Evolutionary conservation across 805 yeast species (phyloP).

Genomic region (Metschnikowia gelsemii): DNA sequence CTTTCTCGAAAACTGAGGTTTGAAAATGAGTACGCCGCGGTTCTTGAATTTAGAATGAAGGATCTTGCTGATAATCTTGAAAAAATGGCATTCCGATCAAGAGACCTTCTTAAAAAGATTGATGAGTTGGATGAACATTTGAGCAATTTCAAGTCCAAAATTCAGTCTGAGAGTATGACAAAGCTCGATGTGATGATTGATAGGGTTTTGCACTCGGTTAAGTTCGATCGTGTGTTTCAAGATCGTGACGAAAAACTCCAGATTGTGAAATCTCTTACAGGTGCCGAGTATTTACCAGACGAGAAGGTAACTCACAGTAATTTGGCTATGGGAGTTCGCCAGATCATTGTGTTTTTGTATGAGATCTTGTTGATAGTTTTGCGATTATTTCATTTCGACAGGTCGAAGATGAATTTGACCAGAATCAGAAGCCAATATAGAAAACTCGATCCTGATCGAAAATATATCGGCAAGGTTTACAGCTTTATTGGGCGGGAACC

Average conservation of each 20-base stretch:
- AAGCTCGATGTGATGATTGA: constrained; percentile 29
- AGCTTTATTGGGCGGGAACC: constrained; percentile 28
- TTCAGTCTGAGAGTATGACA: constrained; percentile 28
- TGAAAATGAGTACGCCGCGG: constrained; percentile 31
- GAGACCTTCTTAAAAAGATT: constrained; percentile 40
- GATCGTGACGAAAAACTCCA: constrained; percentile 30
- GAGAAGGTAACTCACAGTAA: constrained; percentile 6
- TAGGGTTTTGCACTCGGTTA: constrained; percentile 29
- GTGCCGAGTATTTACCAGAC: constrained; percentile 15
- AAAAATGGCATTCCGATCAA: constrained; percentile 39
- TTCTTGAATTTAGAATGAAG: constrained; percentile 29
- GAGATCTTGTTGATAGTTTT: constrained; percentile 34
- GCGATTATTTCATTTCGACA: constrained; percentile 37
- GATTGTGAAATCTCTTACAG: constrained; percentile 30
- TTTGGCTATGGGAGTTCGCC: constrained; percentile 18
- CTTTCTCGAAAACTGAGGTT: constrained; percentile 23
- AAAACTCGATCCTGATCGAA: constrained; percentile 41
- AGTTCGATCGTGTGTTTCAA: constrained; percentile 32
- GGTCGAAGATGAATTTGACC: constrained; percentile 44
- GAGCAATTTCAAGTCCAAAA: constrained; percentile 27
- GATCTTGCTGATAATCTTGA: constrained; percentile 37
- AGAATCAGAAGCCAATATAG: constrained; percentile 40
- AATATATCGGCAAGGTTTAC: constrained; percentile 37
- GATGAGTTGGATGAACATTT: constrained; percentile 41
- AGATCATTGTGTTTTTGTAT: constrained; percentile 31